Base-by-base conservation (phyloP, 1,284 basidiomycete genomes). In the Polyporus tsugae region DNA sequence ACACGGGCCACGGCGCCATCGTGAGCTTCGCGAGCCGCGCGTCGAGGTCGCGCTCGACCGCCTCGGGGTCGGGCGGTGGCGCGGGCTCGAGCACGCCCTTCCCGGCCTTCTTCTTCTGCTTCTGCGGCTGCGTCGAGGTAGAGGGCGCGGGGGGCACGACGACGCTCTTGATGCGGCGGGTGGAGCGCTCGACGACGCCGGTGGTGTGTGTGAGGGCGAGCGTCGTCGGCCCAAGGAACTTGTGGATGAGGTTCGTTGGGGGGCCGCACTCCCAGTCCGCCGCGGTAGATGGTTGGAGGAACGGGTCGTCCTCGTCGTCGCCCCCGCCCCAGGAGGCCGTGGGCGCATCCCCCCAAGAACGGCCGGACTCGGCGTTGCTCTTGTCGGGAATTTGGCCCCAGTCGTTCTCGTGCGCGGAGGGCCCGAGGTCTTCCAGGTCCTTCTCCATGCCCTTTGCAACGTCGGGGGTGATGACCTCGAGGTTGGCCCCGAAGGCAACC, bases 171-270 rank as follows among this genome's bases (percentile, higher is more conserved):
- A 89, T 80, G 64, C 82, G 80, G 33, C 88, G 81, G 69, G 85
- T 82, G 4, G 87, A 87, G 19, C 79, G 78, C 75, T 89, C 88
- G 64, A 87, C 83, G 62, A 88, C 76, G 19, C 85, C 87, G 15
- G 85, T 79, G 6, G 79, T 79, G 73, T 89, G 87, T 2, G 87
- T 88, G 63, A 80, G 74, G 49, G 82, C 82, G 49, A 86, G 76
- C 10, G 75, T 66, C 0, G 80, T 83, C 19, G 82, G 82, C 0
- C 89, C 89, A 2, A 89, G 73, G 57, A 85, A 66, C 0, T 77
- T 72, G 59, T 80, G 71, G 10, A 88, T 73, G 10, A 79, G 76
- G 13, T 66, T 75, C 69, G 19, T 70, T 67, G 22, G 75, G 71
- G 46, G 74, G 73, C 41, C 63, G 55, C 44, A 68, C 44, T 71